Evolutionary conservation across 2,329 filamentous ascomycete genomes (phyloP).

Genomic region (Claviceps sp.): DNA sequence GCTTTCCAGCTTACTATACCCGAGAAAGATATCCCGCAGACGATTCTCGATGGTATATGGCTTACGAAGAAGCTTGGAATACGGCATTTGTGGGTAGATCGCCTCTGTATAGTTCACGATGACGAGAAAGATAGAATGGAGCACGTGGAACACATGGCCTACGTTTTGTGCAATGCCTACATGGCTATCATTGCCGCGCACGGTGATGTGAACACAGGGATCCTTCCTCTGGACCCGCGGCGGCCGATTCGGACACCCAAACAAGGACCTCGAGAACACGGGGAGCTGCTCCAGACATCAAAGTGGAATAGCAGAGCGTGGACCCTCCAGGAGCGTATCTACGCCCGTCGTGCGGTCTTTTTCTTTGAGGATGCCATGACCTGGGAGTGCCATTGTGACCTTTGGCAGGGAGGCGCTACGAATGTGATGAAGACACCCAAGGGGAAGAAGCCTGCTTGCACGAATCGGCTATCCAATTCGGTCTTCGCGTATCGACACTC

Average conservation of each 20-base stretch:
- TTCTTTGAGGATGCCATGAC: slow-evolving; percentile 29
- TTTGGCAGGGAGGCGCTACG: slow-evolving; percentile 24
- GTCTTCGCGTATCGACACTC: slow-evolving; percentile 25
- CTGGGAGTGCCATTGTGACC: slow-evolving; percentile 33
- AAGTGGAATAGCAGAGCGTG: slow-evolving; percentile 28
- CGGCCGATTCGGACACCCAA: slow-evolving; percentile 15
- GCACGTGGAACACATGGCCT: slow-evolving; percentile 31
- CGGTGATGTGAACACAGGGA: slow-evolving; percentile 25
- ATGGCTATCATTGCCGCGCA: slow-evolving; percentile 30
- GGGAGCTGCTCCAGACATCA: slow-evolving; percentile 25
- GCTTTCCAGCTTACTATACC: slow-evolving; percentile 22
- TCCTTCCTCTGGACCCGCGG: slow-evolving; percentile 23
- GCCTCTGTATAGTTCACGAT: slow-evolving; percentile 31
- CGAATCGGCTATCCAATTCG: slow-evolving; percentile 17
- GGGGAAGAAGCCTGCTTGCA: slow-evolving; percentile 20
- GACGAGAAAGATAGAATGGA: slow-evolving; percentile 24
- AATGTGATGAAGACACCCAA: slow-evolving; percentile 19
- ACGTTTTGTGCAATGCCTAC: slow-evolving; percentile 30
- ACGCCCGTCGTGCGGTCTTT: slow-evolving; percentile 28
- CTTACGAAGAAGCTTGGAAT: slow-evolving; percentile 28
- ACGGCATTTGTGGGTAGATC: slow-evolving; percentile 32
- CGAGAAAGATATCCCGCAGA: slow-evolving; percentile 25
- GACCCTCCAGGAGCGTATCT: slow-evolving; percentile 30
- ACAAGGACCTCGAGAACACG: slow-evolving; percentile 18
- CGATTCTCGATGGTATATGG: slow-evolving; percentile 31